Evolutionary conservation across 2,329 filamentous ascomycete species (phyloP).

Genomic region (Penicillium sp.): DNA sequence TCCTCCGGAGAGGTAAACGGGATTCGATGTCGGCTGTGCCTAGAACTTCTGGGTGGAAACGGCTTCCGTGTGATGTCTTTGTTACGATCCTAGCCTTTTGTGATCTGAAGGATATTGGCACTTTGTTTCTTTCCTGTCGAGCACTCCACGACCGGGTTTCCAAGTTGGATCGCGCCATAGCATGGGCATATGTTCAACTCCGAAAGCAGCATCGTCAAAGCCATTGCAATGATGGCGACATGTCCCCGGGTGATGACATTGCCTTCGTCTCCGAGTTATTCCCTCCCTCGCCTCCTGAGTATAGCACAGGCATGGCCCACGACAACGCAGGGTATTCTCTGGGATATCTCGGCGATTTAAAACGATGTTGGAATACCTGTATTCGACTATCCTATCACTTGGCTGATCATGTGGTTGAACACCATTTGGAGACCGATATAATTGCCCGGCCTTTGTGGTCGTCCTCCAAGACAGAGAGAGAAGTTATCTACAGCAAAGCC

Average conservation of each 20-base stretch:
- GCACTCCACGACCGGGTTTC: slow-evolving; percentile 16
- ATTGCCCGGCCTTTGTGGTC: slow-evolving; percentile 16
- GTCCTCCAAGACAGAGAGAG: slow-evolving; percentile 25
- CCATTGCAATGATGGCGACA: background rate
- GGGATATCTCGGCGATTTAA: slow-evolving; percentile 23
- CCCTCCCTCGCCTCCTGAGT: slow-evolving; percentile 26
- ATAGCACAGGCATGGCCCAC: slow-evolving; percentile 13
- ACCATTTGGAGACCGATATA: slow-evolving; percentile 21
- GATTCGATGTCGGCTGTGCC: background rate
- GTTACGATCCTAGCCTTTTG: slow-evolving; percentile 18
- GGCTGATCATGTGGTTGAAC: slow-evolving; percentile 20
- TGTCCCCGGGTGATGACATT: slow-evolving; percentile 23
- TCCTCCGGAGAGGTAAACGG: slow-evolving; percentile 12
- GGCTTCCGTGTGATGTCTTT: slow-evolving; percentile 18
- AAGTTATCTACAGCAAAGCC: slow-evolving; percentile 23
- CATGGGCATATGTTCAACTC: slow-evolving; percentile 19
- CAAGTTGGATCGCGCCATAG: slow-evolving; percentile 20
- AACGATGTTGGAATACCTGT: slow-evolving; percentile 26
- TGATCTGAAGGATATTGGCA: slow-evolving; percentile 18
- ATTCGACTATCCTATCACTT: slow-evolving; percentile 25
- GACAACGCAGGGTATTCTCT: slow-evolving; percentile 25
- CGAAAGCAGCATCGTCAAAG: slow-evolving; percentile 5
- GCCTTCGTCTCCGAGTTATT: slow-evolving; percentile 26
- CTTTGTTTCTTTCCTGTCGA: slow-evolving; percentile 20
- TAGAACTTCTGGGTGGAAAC: slow-evolving; percentile 19